Conservation (phyloP, 441 rosid genomes). For the Jatropha multifida region DNA sequence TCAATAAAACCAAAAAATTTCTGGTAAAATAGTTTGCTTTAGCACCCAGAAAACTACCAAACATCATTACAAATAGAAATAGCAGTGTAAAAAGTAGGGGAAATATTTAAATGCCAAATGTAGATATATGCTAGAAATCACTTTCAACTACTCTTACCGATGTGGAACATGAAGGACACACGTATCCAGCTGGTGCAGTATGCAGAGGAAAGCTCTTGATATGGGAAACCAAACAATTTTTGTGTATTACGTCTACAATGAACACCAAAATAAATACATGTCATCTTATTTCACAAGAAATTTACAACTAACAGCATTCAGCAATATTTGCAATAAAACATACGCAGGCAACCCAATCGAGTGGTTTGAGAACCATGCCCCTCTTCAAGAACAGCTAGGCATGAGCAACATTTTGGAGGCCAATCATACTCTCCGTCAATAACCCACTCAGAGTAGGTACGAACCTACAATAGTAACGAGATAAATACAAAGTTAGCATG, state of each 20-base stretch:
- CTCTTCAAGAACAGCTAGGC: conserved; percentile 73
- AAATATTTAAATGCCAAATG: not conserved
- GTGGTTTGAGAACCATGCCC: conserved; percentile 66
- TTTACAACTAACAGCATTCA: conserved; percentile 12
- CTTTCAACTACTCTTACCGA: conserved; percentile 48
- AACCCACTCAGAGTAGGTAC: conserved; percentile 99
- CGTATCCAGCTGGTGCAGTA: conserved; percentile 96
- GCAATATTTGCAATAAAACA: conserved; percentile 32
- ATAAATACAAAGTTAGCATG: conserved; percentile 9
- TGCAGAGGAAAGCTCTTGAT: conserved; percentile 88
- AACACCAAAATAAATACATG: conserved; percentile 19
- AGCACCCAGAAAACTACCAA: not conserved
- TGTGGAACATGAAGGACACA: conserved; percentile 84
- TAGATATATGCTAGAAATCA: not conserved
- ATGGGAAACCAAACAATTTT: conserved; percentile 80
- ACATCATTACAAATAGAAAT: not conserved
- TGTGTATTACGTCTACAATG: conserved; percentile 76
- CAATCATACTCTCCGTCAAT: conserved; percentile 98
- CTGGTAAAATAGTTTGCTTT: not conserved
- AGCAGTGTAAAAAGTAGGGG: not conserved
- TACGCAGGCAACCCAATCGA: conserved; percentile 98
- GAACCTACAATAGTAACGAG: conserved; percentile 49
- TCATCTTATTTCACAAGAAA: conserved; percentile 20
- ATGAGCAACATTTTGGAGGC: conserved; percentile 89
- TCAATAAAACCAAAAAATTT: not conserved